Evolutionary conservation across 2,329 filamentous ascomycete species (phyloP).

Genomic region (Pseudogymnoascus sp.): DNA sequence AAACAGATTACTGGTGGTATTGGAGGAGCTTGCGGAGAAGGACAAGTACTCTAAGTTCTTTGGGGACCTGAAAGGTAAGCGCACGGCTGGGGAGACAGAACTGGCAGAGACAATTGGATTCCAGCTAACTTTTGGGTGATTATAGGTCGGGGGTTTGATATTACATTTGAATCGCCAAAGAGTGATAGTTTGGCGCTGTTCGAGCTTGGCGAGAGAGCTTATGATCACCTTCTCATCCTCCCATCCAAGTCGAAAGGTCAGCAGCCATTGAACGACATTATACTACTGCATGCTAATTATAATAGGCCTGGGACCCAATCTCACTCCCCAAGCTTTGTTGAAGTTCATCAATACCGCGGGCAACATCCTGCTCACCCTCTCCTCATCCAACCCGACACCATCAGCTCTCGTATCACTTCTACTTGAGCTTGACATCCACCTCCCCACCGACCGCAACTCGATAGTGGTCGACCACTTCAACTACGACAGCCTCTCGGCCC

Average conservation of each 20-base stretch:
- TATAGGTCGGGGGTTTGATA: conserved; percentile 71
- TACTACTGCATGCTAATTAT: conserved; percentile 5
- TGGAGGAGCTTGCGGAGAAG: conserved; percentile 78
- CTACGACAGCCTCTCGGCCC: conserved; percentile 69
- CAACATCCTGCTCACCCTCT: conserved; percentile 83
- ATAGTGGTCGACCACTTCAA: conserved; percentile 94
- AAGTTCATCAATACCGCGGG: conserved; percentile 88
- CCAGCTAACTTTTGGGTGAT: conserved; percentile 4
- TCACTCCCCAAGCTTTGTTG: conserved; percentile 79
- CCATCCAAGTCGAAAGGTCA: conserved; percentile 85
- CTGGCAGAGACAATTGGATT: neutral
- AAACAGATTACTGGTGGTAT: conserved; percentile 72
- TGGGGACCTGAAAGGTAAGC: conserved; percentile 61
- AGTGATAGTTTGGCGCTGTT: conserved; percentile 72
- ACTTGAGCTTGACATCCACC: conserved; percentile 77
- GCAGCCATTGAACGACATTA: conserved; percentile 4
- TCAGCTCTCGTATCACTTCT: conserved; percentile 71
- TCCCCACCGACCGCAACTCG: conserved; percentile 79
- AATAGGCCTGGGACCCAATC: conserved; percentile 73
- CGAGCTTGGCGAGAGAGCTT: conserved; percentile 76
- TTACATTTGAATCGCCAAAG: conserved; percentile 79
- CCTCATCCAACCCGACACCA: conserved; percentile 62
- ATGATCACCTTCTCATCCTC: conserved; percentile 85
- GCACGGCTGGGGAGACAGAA: neutral
- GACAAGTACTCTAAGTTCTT: conserved; percentile 76